Evolutionary conservation across 2,329 filamentous ascomycete species (phyloP).

Genomic region (Cytospora paraplurivora): DNA sequence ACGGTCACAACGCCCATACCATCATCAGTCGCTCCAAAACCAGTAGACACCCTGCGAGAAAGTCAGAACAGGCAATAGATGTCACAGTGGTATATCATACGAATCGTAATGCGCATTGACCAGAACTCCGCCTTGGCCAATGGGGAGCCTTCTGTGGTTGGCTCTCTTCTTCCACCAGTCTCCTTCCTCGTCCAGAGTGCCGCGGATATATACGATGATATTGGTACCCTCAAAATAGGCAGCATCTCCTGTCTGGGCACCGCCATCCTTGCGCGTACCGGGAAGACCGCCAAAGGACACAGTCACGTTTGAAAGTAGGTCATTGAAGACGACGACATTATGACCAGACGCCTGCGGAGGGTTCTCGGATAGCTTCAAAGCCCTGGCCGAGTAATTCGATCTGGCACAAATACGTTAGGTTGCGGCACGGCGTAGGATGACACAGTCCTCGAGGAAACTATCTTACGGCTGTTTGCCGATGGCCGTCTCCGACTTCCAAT

Average conservation of each 20-base stretch:
- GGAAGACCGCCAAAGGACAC: slow-evolving; percentile 41
- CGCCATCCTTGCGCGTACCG: slow-evolving; percentile 41
- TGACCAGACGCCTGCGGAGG: slow-evolving; percentile 32
- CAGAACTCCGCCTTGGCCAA: slow-evolving; percentile 74
- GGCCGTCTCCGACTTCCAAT: slow-evolving; percentile 46
- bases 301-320: slow-evolving; percentile 77
- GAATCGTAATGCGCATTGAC: slow-evolving; percentile 94
- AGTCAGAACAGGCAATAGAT: slow-evolving; percentile 1
- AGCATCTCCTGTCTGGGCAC: slow-evolving; percentile 42
- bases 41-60: slow-evolving; percentile 68
- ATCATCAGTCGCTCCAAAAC: slow-evolving; percentile 91
- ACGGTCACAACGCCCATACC: slow-evolving; percentile 86
- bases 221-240: slow-evolving; percentile 94
- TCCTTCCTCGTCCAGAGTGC: slow-evolving; percentile 70
- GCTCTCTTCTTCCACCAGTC: slow-evolving; percentile 68
- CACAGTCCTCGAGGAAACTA: background rate
- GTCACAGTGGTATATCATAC: slow-evolving; percentile 39
- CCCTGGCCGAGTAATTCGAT: slow-evolving; percentile 11
- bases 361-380: slow-evolving; percentile 6
- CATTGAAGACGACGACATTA: slow-evolving; percentile 73
- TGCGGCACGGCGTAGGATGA: background rate
- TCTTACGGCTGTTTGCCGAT: slow-evolving; percentile 33
- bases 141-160: slow-evolving; percentile 48
- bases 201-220: slow-evolving; percentile 87
- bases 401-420: slow-evolving; percentile 9